Base-by-base conservation (phyloP, 2,329 filamentous ascomycete species). In the Pseudocercospora crystallina region DNA sequence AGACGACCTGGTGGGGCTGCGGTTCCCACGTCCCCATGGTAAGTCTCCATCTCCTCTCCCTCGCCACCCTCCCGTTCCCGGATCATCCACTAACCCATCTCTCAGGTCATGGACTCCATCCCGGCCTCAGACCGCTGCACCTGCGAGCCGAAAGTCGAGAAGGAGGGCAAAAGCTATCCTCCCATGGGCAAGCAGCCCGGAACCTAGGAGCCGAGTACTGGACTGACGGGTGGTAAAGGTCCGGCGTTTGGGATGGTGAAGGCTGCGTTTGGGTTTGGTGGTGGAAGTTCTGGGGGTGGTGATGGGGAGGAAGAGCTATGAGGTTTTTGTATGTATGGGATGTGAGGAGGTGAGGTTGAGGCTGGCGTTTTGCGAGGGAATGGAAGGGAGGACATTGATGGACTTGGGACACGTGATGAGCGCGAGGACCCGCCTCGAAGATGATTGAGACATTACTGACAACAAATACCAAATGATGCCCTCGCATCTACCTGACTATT, bases 121-220 rank as follows among this genome's bases (percentile, higher is more conserved):
- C 76, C 82, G 4, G 71, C 75, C 32, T 69, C 74, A 5, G 75
- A 87, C 35, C 80, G 84, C 71, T 90, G 86, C 73, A 74, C 73
- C 17, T 90, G 86, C 66, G 73, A 78, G 61, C 85, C 85, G 26
- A 80, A 80, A 65, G 73, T 87, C 56, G 78, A 83, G 63, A 73
- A 75, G 35, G 77, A 81, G 48, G 83, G 82, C 39, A 80, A 80
- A 62, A 62, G 77, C 63, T 88, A 87, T 63, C 85, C 85, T 51
- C 84, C 84, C 26, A 85, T 80, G 78, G 83, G 63, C 58, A 54
- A 59, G 59, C 47, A 58, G 45, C 61, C 58, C 40, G 55, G 45
- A 20, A 33, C 29, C 12, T 51, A 29, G 30, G 17, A 17, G 3
- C 26, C 37, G 40, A 40, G 40, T 31, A 48, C 39, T 37, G 34